Evolutionary conservation across 73 alveolate species (phyloP), one percentile per base, ranked within the genome.

Genomic region (Paraurostyla sp.): DNA sequence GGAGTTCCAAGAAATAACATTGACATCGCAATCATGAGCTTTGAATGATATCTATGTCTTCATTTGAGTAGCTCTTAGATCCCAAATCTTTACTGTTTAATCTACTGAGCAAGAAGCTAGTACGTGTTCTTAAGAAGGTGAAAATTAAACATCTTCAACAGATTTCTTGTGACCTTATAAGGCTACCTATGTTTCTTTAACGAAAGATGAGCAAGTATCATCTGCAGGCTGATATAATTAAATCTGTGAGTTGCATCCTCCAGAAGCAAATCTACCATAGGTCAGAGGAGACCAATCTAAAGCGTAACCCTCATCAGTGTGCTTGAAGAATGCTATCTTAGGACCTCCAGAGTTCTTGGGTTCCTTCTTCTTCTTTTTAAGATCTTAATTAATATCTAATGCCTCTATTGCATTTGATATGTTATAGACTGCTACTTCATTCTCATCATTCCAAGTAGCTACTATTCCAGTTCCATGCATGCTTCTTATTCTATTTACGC

Each of bases 11-110:
- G 97, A 82, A 0, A 97, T 95, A 4, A 95, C 98, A 92, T 97
- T 97, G 16, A 97, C 98, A 87, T 97, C 99, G 57, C 96, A 63
- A 29, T 87, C 95, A 87, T 97, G 99, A 27, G 99, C 98, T 59
- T 82, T 54, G 73, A 82, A 75, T 20, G 95, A 59, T 6, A 97
- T 90, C 63, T 93, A 90, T 16, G 98, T 92, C 51, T 93, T 88
- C 83, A 81, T 90, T 63, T 75, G 69, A 0, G 95, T 25, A 52
- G 86, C 97, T 65, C 97, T 93, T 54, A 95, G 87, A 91, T 95
- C 97, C 99, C 99, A 97, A 15, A 97, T 71, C 88, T 95, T 96
- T 0, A 97, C 93, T 18, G 96, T 91, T 90, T 96, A 86, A 84
- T 97, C 99, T 27, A 91, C 93, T 22, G 99, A 94, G 87, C 99